Evolutionary conservation across 495 filamentous ascomycete species (phyloP), one percentile per base, ranked within the genome.

Genomic region (Penicillium coffeae): DNA sequence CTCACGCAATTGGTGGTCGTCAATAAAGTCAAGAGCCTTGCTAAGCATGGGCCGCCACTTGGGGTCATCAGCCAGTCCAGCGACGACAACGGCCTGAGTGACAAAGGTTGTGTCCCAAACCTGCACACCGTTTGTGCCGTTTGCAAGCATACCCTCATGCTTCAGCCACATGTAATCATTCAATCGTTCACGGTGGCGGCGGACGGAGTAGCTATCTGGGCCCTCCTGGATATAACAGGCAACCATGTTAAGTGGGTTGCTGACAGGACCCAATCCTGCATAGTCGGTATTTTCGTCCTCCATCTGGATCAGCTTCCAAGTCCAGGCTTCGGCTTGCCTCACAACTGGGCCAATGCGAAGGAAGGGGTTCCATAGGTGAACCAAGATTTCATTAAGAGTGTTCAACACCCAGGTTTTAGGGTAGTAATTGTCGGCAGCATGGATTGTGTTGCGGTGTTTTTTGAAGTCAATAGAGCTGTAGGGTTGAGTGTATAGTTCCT

Each of bases 41-140:
- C 76, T 78, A 30, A 98, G 76, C 88, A 95, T 94, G 15, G 87
- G 83, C 33, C 75, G 79, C 81, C 87, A 95, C 42, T 83, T 83
- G 3, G 85, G 79, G 39, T 93, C 83, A 39, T 83, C 70, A 14
- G 87, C 86, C 40, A 96, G 77, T 0, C 89, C 89, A 33, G 87
- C 84, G 47, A 87, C 88, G 47, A 86, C 75, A 21, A 88, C 78
- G 8, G 85, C 83, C 63, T 95, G 90, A 18, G 95, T 89, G 34
- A 85, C 68, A 59, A 96, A 96, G 0, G 88, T 77, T 0, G 93
- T 98, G 60, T 98, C 93, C 93, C 93, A 98, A 36, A 82, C 86
- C 68, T 98, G 93, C 12, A 96, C 90, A 13, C 93, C 93, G 58
- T 98, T 96, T 27, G 93, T 98, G 27, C 93, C 93, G 63, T 96